Base-by-base conservation (phyloP, 2,329 filamentous ascomycete species). In the Clonostachys rhizophaga region DNA sequence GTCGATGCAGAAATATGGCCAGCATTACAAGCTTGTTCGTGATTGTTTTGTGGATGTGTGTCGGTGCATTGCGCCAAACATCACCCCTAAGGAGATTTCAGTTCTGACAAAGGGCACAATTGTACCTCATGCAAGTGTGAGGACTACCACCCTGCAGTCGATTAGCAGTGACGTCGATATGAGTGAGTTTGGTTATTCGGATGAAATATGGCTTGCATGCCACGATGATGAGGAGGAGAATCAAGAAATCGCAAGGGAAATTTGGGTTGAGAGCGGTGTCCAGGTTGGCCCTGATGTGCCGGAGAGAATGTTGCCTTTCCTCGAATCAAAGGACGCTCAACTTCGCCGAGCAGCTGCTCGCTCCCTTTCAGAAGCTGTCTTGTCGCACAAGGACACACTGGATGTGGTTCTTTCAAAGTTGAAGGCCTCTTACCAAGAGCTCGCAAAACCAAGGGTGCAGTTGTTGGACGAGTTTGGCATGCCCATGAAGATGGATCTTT, bases 261-360 rank as follows among this genome's bases (percentile, higher is more conserved):
- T 99, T 35, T 99, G 94, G 94, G 90, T 95, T 59, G 94, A 96
- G 59, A 95, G 92, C 61, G 86, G 82, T 8, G 86, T 97, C 50
- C 71, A 86, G 50, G 70, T 92, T 12, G 78, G 81, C 2, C 70
- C 80, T 17, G 75, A 86, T 7, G 79, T 88, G 9, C 82, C 88
- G 8, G 64, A 75, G 48, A 79, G 77, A 55, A 84, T 91, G 59
- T 69, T 95, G 43, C 83, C 84, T 1, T 97, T 95, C 61, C 72
- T 97, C 11, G 81, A 89, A 54, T 89, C 83, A 54, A 80, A 83
- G 54, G 92, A 97, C 57, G 78, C 78, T 17, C 90, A 95, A 59
- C 81, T 97, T 24, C 83, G 94, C 46, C 81, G 89, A 53, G 88
- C 92, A 48, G 87, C 92, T 44, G 88, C 94, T 37, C 83, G 89